Conservation (phyloP, 495 filamentous ascomycete species). For the Aspergillus haitiensis region DNA sequence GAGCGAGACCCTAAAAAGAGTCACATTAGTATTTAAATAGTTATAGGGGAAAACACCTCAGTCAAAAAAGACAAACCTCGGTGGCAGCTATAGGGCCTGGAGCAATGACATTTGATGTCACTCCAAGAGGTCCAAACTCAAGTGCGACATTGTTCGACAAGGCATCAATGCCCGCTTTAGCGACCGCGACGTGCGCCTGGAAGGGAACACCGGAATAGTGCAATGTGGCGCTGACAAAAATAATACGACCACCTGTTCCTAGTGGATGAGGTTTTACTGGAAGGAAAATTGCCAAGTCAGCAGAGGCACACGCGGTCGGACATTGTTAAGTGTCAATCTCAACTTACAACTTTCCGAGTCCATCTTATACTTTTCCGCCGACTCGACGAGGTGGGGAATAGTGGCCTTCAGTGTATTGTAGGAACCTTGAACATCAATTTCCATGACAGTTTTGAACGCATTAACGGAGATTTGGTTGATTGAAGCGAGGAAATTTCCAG, state of each 20-base stretch:
- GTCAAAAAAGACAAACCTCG: constrained; percentile 44
- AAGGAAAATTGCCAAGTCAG: too few relatives aligned
- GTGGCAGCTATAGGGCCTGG: constrained; percentile 74
- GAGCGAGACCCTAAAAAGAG: constrained; percentile 40
- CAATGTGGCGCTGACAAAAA: constrained; percentile 85
- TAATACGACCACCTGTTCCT: constrained; percentile 77
- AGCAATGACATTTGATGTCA: constrained; percentile 86
- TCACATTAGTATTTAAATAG: not conserved
- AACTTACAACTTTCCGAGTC: constrained; percentile 47
- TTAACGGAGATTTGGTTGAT: constrained; percentile 79
- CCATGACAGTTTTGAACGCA: constrained; percentile 93
- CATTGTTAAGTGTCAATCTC: too few relatives aligned
- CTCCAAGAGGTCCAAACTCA: constrained; percentile 82
- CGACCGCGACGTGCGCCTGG: constrained; percentile 82
- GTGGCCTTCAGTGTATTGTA: constrained; percentile 95
- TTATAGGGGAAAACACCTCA: too few relatives aligned
- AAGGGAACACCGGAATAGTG: constrained; percentile 83
- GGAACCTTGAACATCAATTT: constrained; percentile 91
- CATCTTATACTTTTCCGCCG: constrained; percentile 60
- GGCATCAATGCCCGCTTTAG: constrained; percentile 89
- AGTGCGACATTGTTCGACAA: constrained; percentile 72
- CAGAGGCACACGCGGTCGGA: not conserved
- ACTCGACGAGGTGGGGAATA: constrained; percentile 72
- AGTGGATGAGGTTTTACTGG: constrained; percentile 38
- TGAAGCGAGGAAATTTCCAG: constrained; percentile 93